Evolutionary conservation across 225 moss, liverwort and hornwort genomes (phyloP).

Genomic region (Anthoceros angustus): DNA sequence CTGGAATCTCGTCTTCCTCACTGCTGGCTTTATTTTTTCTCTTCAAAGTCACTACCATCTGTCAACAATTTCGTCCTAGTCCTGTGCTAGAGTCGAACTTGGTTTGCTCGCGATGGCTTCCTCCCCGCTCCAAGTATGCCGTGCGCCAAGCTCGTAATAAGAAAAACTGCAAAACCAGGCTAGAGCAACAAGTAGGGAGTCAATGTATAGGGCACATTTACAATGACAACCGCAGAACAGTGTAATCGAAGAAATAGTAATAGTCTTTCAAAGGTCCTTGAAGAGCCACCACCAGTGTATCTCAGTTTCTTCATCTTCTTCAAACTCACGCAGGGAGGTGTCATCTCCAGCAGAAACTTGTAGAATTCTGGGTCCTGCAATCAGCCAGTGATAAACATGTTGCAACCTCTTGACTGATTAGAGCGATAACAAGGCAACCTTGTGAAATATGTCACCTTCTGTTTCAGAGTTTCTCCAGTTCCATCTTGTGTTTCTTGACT

Average conservation of each 20-base stretch:
- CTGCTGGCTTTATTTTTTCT: not conserved
- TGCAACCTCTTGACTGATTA: not conserved
- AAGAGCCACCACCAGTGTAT: not conserved
- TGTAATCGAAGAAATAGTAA: not conserved
- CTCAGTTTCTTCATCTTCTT: not conserved
- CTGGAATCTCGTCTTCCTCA: not conserved
- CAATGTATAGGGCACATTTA: not conserved
- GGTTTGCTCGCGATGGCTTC: not conserved
- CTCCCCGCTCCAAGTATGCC: not conserved
- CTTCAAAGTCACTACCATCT: not conserved
- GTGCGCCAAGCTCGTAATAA: too few species aligned
- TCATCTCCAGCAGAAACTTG: not conserved
- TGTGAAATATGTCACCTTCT: not conserved
- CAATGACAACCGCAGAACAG: not conserved
- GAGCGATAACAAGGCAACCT: not conserved
- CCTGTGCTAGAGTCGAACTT: not conserved
- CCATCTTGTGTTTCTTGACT: not conserved
- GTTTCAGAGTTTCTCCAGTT: not conserved
- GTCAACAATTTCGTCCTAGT: not conserved
- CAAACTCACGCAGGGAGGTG: not conserved
- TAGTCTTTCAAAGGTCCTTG: not conserved
- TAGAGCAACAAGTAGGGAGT: not conserved
- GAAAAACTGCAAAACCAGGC: not conserved
- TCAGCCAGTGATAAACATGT: not conserved
- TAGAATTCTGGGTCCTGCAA: not conserved